These are phyloP conservation scores for Trichosporon ovoides DNA, from an alignment of 1,284 basidiomycete species.

Conservation along the genomic window DNA sequence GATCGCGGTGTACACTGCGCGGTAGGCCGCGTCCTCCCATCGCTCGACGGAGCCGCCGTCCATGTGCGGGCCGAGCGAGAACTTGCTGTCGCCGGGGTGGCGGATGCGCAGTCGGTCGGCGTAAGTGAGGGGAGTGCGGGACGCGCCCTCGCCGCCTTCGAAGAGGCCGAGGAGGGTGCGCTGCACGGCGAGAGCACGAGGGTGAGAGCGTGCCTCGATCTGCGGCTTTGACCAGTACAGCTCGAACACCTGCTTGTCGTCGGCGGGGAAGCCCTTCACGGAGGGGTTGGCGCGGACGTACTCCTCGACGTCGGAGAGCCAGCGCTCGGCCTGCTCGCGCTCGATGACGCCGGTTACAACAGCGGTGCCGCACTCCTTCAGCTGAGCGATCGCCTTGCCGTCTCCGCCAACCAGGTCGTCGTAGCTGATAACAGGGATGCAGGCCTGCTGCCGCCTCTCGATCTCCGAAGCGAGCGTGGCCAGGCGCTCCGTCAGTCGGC, in stretches of 20 bases:
- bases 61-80: slow-evolving; percentile 67
- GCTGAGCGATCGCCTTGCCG: slow-evolving; percentile 48
- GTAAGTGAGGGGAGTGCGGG: slow-evolving; percentile 62
- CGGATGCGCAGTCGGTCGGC: slow-evolving; percentile 71
- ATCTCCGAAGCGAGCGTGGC: slow-evolving; percentile 53
- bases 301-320: slow-evolving; percentile 58
- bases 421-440: slow-evolving; percentile 48
- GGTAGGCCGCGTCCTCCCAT: slow-evolving; percentile 67
- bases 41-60: slow-evolving; percentile 70
- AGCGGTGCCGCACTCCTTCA: slow-evolving; percentile 59
- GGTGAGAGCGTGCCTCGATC: slow-evolving; percentile 65
- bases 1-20: slow-evolving; percentile 58
- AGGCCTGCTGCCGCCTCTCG: slow-evolving; percentile 47
- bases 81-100: slow-evolving; percentile 63
- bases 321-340: slow-evolving; percentile 55
- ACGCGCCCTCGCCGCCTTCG: slow-evolving; percentile 50
- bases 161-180: slow-evolving; percentile 59
- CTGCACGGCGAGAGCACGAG: slow-evolving; percentile 59
- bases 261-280: slow-evolving; percentile 58
- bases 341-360: slow-evolving; percentile 60
- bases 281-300: slow-evolving; percentile 57
- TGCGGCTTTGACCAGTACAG: slow-evolving; percentile 63
- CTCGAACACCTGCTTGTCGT: slow-evolving; percentile 67
- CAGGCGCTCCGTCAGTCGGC: slow-evolving; percentile 55
- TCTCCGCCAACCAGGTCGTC: slow-evolving; percentile 53